Percentiles rank a stretch among this genome's conserved stretches.
phyloP scores from a whole-genome alignment of 805 yeast genomes.

The Candida piceae region DNA sequence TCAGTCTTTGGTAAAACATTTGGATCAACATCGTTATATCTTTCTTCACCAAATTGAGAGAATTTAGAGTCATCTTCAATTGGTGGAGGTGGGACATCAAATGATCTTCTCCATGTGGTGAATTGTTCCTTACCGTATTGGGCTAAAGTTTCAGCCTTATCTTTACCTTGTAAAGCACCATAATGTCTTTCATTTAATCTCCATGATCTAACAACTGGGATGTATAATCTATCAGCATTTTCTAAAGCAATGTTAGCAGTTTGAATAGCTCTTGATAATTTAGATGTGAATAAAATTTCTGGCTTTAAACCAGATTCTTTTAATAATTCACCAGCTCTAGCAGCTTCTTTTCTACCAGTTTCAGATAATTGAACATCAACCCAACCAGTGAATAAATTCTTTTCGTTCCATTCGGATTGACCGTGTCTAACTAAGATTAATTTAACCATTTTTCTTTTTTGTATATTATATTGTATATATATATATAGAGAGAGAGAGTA shows the following conservation, averaged over 20 bases:
- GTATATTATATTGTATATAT: not conserved
- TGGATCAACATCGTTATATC: slow-evolving; percentile 82
- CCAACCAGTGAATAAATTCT: slow-evolving; percentile 98
- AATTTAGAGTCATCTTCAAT: slow-evolving; percentile 73
- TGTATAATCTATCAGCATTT: slow-evolving; percentile 81
- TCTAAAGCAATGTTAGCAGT: slow-evolving; percentile 94
- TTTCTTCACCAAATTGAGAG: slow-evolving; percentile 80
- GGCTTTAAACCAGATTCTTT: slow-evolving; percentile 82
- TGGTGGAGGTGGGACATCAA: slow-evolving; percentile 92
- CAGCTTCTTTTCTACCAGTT: slow-evolving; percentile 85
- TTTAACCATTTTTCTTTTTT: slow-evolving; percentile 36
- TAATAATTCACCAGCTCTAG: slow-evolving; percentile 87
- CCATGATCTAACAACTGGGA: slow-evolving; percentile 94
- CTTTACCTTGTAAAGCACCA: slow-evolving; percentile 98
- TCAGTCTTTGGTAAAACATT: slow-evolving; percentile 88
- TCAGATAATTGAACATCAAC: slow-evolving; percentile 87
- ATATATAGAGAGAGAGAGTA: no score
- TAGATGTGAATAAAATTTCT: slow-evolving; percentile 86
- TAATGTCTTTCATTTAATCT: slow-evolving; percentile 98
- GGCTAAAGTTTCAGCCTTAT: slow-evolving; percentile 89
- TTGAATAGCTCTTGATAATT: slow-evolving; percentile 90
- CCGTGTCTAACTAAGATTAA: slow-evolving; percentile 97
- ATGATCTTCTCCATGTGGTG: slow-evolving; percentile 97
- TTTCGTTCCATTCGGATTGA: slow-evolving; percentile 98
- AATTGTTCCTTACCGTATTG: slow-evolving; percentile 87